These are phyloP conservation scores for Nicotiana sylvestris DNA, from an alignment of 257 asterid genomes.

Conservation along the genomic window DNA sequence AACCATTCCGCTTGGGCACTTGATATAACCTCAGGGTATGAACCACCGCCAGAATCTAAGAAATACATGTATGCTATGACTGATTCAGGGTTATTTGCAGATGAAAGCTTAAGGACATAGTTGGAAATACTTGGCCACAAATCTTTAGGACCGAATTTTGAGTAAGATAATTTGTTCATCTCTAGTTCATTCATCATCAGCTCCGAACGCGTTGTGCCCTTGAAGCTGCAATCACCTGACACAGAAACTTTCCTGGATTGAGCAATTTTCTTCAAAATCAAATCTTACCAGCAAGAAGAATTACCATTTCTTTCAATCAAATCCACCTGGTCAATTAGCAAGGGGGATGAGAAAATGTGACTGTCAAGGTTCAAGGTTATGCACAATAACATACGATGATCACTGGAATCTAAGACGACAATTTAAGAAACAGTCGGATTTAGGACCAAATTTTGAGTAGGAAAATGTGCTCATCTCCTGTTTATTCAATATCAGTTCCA, in stretches of 20 bases:
- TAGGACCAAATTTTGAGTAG: constrained; percentile 45
- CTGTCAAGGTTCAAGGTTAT: neutral
- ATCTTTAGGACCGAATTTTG: constrained; percentile 47
- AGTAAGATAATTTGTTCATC: constrained; percentile 40
- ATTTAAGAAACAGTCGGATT: constrained; percentile 54
- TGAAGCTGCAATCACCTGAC: constrained; percentile 59
- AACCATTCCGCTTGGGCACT: constrained; percentile 78
- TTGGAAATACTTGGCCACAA: constrained; percentile 89
- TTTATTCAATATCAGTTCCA: constrained; percentile 56
- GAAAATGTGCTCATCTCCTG: constrained; percentile 36
- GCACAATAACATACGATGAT: neutral
- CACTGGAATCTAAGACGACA: constrained; percentile 23
- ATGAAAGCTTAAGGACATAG: constrained; percentile 54
- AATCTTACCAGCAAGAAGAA: neutral
- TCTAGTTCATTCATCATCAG: constrained; percentile 48
- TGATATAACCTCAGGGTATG: constrained; percentile 82
- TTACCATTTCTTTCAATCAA: neutral
- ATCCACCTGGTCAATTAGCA: neutral
- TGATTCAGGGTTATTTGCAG: constrained; percentile 30
- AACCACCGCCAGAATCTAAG: constrained; percentile 94
- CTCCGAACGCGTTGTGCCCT: constrained; percentile 74
- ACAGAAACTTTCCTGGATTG: neutral
- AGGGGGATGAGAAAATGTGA: neutral
- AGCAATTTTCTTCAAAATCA: neutral
- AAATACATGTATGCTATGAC: constrained; percentile 60